phyloP scores from a whole-genome alignment of 139 green algal species.

The Nannochloris sp. region DNA sequence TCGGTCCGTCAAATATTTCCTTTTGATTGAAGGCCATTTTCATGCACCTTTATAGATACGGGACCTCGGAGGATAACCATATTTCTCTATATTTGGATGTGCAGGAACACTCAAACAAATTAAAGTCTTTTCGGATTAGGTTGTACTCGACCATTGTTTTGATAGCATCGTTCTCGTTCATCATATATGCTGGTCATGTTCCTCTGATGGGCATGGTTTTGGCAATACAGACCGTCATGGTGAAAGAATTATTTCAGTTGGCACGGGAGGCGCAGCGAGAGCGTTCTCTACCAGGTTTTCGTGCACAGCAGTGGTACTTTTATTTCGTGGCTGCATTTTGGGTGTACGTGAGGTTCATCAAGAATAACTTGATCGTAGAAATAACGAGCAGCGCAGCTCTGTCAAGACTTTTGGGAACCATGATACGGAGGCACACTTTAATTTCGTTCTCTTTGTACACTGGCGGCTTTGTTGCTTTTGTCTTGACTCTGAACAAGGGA shows the following conservation, averaged over 20 bases:
- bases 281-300: slow-evolving; percentile 48
- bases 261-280: slow-evolving; percentile 55
- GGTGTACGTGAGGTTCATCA: slow-evolving; percentile 86
- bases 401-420: slow-evolving; percentile 45
- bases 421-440: slow-evolving; percentile 67
- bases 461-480: slow-evolving; percentile 80
- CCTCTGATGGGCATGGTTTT: slow-evolving; percentile 74
- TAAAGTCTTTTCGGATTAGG: slow-evolving; percentile 52
- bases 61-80: too few species aligned
- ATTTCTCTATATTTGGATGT: too few species aligned
- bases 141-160: slow-evolving; percentile 64
- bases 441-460: slow-evolving; percentile 73
- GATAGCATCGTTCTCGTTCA: slow-evolving; percentile 54
- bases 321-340: slow-evolving; percentile 83
- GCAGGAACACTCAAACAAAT: slow-evolving; percentile 4
- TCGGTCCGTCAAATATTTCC: too few species aligned
- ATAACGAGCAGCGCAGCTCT: slow-evolving; percentile 42
- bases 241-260: slow-evolving; percentile 72
- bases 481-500: slow-evolving; percentile 80
- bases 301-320: slow-evolving; percentile 85
- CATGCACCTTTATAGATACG: too few species aligned
- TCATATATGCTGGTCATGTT: slow-evolving; percentile 75
- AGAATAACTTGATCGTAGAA: slow-evolving; percentile 77
- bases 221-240: slow-evolving; percentile 65
- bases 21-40: too few species aligned